Evolutionary conservation across 139 green algal species (phyloP).

Genomic region (Haematococcus sp.): DNA sequence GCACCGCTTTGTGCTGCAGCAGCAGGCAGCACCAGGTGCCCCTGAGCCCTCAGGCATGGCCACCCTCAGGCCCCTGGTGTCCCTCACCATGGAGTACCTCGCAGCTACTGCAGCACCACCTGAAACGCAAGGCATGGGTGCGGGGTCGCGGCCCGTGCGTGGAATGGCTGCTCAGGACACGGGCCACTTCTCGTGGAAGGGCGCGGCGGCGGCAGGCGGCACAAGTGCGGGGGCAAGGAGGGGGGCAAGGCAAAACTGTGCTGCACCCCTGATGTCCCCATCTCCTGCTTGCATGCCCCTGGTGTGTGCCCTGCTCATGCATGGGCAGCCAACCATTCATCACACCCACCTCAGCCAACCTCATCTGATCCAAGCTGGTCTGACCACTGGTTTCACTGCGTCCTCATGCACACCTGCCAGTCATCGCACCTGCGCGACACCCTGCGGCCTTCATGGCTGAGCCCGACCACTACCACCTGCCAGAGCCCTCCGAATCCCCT

Average conservation of each 20-base stretch:
- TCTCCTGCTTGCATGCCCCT: too few species aligned
- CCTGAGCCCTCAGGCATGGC: background rate
- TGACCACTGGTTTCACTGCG: too few species aligned
- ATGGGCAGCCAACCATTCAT: too few species aligned
- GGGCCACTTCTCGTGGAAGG: slow-evolving; percentile 47
- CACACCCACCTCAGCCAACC: too few species aligned
- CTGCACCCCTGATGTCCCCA: too few species aligned
- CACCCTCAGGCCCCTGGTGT: slow-evolving; percentile 44
- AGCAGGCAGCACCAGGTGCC: slow-evolving; percentile 3
- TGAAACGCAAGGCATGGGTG: background rate
- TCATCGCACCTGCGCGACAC: too few species aligned
- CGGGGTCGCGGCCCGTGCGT: background rate
- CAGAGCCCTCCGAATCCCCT: slow-evolving; percentile 12
- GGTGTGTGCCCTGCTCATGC: too few species aligned
- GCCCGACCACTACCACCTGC: background rate
- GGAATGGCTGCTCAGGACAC: slow-evolving; percentile 34
- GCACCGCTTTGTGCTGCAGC: slow-evolving; percentile 50
- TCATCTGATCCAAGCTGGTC: too few species aligned
- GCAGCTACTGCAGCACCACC: slow-evolving; percentile 2
- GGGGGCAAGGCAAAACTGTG: too few species aligned
- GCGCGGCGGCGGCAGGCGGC: slow-evolving; percentile 65
- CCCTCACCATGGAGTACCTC: slow-evolving; percentile 8
- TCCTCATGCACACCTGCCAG: too few species aligned
- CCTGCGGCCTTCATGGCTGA: too few species aligned
- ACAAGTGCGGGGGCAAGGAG: slow-evolving; percentile 49